A percentile compares a stretch with the other conserved stretches of the same genome.
phyloP scores from a whole-genome alignment of 2,329 filamentous ascomycete genomes.

The Furcasterigmium furcatum region DNA sequence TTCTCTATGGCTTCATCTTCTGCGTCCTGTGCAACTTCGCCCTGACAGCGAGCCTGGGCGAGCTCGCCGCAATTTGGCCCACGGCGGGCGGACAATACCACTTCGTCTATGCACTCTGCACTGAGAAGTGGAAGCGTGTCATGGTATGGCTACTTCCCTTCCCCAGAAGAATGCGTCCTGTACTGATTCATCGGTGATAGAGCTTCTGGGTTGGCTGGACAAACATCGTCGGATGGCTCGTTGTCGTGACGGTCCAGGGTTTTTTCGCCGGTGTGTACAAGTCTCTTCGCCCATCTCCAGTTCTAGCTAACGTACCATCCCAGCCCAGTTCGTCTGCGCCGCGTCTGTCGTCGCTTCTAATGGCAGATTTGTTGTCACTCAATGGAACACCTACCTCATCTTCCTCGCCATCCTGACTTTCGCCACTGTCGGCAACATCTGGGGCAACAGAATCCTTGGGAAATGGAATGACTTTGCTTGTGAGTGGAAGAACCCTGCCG shows the following conservation, averaged over 20 bases:
- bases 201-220: constrained; percentile 42
- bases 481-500: constrained; percentile 15
- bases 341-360: constrained; percentile 34
- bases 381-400: constrained; percentile 38
- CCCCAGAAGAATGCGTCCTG: too few species aligned
- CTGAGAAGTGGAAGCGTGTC: constrained; percentile 30
- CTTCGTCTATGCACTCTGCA: constrained; percentile 36
- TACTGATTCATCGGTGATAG: too few species aligned
- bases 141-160: constrained; percentile 19
- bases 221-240: constrained; percentile 43
- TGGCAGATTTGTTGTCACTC: constrained; percentile 29
- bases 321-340: constrained; percentile 40
- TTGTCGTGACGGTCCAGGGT: constrained; percentile 36
- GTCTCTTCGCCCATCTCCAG: background rate
- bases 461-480: constrained; percentile 37
- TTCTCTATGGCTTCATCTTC: constrained; percentile 42
- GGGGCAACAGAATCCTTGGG: constrained; percentile 35
- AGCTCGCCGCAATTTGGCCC: constrained; percentile 40
- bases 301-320: background rate
- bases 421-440: constrained; percentile 34
- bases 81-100: constrained; percentile 45
- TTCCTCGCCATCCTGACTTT: constrained; percentile 34
- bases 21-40: constrained; percentile 40
- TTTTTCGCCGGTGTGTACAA: constrained; percentile 33
- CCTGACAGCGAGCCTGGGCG: constrained; percentile 36